Evolutionary conservation across 805 yeast species (phyloP).

Genomic region (Saturnispora kantuleensis): DNA sequence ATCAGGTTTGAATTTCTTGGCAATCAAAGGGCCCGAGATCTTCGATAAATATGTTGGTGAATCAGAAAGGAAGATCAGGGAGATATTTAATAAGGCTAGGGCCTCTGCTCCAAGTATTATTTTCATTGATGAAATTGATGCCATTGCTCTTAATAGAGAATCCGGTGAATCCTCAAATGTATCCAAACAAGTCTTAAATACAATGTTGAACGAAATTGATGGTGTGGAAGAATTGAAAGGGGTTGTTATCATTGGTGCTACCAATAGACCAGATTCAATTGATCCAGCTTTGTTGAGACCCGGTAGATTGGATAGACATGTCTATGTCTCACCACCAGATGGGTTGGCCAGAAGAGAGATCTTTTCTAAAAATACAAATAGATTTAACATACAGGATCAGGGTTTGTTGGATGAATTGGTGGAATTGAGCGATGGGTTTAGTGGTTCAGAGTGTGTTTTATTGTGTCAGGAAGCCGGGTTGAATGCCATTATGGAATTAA

Average conservation of each 20-base stretch:
- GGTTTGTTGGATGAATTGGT: slow-evolving; percentile 45
- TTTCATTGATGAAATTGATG: slow-evolving; percentile 96
- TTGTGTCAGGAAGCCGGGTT: slow-evolving; percentile 94
- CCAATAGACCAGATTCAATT: slow-evolving; percentile 88
- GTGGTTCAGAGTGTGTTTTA: slow-evolving; percentile 92
- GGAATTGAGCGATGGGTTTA: slow-evolving; percentile 70
- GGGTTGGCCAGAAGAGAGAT: slow-evolving; percentile 70
- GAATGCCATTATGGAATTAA: slow-evolving; percentile 80
- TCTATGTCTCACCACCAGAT: slow-evolving; percentile 92
- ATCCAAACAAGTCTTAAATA: slow-evolving; percentile 78
- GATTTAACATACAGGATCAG: slow-evolving; percentile 43
- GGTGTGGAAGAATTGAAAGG: slow-evolving; percentile 95
- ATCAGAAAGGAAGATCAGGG: slow-evolving; percentile 87
- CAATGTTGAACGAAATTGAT: slow-evolving; percentile 88
- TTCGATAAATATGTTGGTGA: slow-evolving; percentile 95
- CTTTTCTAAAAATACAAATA: slow-evolving; percentile 53
- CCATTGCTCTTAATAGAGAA: slow-evolving; percentile 71
- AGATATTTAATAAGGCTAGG: slow-evolving; percentile 85
- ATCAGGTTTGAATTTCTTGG: slow-evolving; percentile 85
- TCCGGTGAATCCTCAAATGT: slow-evolving; percentile 52
- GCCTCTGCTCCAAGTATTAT: slow-evolving; percentile 91
- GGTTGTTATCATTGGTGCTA: slow-evolving; percentile 91
- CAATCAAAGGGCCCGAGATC: slow-evolving; percentile 95
- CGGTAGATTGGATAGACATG: slow-evolving; percentile 88
- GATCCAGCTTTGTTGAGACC: slow-evolving; percentile 93